phyloP scores from a whole-genome alignment of 1,284 basidiomycete species.

The Ceratorhiza oryzae-sativae region DNA sequence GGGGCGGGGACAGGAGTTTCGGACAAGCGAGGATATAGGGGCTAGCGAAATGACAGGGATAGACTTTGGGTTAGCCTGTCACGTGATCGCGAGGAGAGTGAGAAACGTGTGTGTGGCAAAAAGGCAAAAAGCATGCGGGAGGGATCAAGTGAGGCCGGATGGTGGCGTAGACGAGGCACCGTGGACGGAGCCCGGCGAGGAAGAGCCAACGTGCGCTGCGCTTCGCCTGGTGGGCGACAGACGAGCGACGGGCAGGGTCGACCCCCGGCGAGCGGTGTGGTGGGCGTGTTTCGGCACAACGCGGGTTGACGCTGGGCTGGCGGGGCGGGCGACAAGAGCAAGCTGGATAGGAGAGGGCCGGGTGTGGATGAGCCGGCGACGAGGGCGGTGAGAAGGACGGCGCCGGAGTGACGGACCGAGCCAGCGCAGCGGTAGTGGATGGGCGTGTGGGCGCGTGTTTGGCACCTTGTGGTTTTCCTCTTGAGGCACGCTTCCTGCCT shows the following conservation, averaged over 20 bases:
- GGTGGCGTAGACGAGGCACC: too few relatives aligned
- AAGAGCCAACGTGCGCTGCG: constrained; percentile 21
- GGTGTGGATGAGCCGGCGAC: background rate
- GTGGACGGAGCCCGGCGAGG: constrained; percentile 27
- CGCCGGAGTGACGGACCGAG: background rate
- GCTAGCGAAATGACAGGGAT: constrained; percentile 7
- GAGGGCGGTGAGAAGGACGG: background rate
- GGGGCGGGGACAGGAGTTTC: background rate
- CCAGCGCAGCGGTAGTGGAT: background rate
- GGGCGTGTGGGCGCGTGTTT: constrained; percentile 26
- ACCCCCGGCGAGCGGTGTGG: too few relatives aligned
- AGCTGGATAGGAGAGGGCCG: too few relatives aligned
- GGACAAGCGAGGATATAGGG: constrained; percentile 7
- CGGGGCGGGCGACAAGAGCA: too few relatives aligned
- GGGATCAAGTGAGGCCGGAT: constrained; percentile 19
- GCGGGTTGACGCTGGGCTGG: too few relatives aligned
- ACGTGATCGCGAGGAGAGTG: constrained; percentile 3
- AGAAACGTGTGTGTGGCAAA: constrained; percentile 25
- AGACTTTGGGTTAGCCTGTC: background rate
- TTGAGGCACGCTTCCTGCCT: background rate
- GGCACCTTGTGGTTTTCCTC: background rate
- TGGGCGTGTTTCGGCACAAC: too few relatives aligned
- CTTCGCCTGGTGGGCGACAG: constrained; percentile 32
- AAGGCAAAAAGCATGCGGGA: background rate
- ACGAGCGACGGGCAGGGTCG: too few relatives aligned